Evolutionary conservation across 371 early-diverging fungal species (phyloP).

Genomic region (Gilbertella persicaria): DNA sequence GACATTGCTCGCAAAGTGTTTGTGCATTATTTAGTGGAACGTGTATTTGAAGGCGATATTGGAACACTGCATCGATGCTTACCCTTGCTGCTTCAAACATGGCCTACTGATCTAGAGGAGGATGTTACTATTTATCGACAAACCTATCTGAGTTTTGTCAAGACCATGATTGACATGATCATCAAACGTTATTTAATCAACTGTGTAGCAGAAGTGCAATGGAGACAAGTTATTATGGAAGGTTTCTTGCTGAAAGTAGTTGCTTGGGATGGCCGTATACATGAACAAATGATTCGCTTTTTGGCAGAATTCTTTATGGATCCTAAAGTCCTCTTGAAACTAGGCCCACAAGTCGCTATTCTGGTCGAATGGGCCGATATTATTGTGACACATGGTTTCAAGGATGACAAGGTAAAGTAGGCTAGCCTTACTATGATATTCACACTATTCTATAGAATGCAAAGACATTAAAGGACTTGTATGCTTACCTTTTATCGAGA

Average conservation of each 20-base stretch:
- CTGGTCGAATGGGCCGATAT: constrained; percentile 43
- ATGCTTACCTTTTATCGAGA: constrained; percentile 25
- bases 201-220: constrained; percentile 38
- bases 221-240: constrained; percentile 48
- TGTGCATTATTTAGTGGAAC: constrained; percentile 55
- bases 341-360: constrained; percentile 33
- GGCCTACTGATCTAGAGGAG: constrained; percentile 39
- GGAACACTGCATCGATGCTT: constrained; percentile 41
- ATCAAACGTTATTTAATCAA: constrained; percentile 43
- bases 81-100: constrained; percentile 41
- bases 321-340: constrained; percentile 21
- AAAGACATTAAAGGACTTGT: constrained; percentile 22
- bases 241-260: constrained; percentile 48
- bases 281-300: constrained; percentile 45
- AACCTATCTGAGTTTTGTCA: constrained; percentile 53
- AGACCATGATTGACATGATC: constrained; percentile 47
- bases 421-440: background rate
- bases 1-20: constrained; percentile 60
- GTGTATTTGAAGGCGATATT: constrained; percentile 43
- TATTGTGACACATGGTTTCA: constrained; percentile 19
- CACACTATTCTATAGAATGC: constrained; percentile 13
- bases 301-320: constrained; percentile 41
- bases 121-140: constrained; percentile 37
- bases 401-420: constrained; percentile 38
- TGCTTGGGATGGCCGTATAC: constrained; percentile 39